phyloP scores from a whole-genome alignment of 2,329 filamentous ascomycete genomes.

The Ustilaginoidea virens region DNA sequence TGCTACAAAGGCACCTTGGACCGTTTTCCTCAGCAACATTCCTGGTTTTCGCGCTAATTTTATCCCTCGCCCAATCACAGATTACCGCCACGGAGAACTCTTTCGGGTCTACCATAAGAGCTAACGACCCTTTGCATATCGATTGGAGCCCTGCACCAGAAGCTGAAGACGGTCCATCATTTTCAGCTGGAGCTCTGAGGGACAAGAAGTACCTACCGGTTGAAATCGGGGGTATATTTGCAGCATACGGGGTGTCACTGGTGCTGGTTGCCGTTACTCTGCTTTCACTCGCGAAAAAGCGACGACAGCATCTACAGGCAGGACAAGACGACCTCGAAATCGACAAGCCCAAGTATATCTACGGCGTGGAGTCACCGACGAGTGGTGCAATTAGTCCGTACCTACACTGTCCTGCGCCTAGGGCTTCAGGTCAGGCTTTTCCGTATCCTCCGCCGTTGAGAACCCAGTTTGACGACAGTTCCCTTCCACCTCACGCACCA shows the following conservation, averaged over 20 bases:
- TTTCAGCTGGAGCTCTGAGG: conserved; percentile 41
- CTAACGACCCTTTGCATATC: conserved; percentile 27
- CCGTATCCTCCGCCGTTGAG: conserved; percentile 32
- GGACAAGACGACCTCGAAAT: conserved; percentile 37
- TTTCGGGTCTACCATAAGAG: conserved; percentile 8
- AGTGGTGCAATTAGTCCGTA: conserved; percentile 1
- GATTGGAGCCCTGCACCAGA: conserved; percentile 31
- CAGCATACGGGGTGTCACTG: conserved; percentile 66
- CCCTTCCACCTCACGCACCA: conserved; percentile 12
- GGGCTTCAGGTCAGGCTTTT: conserved; percentile 25
- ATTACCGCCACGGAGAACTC: conserved; percentile 3
- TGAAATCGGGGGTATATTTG: conserved; percentile 72
- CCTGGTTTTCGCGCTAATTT: conserved; percentile 13
- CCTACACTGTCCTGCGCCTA: neutral
- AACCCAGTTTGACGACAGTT: conserved; percentile 13
- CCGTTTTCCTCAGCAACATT: conserved; percentile 10
- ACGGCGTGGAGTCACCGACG: conserved; percentile 10
- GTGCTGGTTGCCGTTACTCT: conserved; percentile 55
- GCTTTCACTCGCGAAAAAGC: conserved; percentile 41
- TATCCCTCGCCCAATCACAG: conserved; percentile 13
- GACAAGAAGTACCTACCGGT: conserved; percentile 55
- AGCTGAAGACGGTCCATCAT: conserved; percentile 42
- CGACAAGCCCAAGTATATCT: conserved; percentile 13
- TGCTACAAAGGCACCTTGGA: conserved; percentile 19
- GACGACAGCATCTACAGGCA: conserved; percentile 34